Percentiles rank a stretch among this genome's conserved stretches.
phyloP scores from a whole-genome alignment of 2,329 filamentous ascomycete species.

The Penicillium sclerotiorum region DNA sequence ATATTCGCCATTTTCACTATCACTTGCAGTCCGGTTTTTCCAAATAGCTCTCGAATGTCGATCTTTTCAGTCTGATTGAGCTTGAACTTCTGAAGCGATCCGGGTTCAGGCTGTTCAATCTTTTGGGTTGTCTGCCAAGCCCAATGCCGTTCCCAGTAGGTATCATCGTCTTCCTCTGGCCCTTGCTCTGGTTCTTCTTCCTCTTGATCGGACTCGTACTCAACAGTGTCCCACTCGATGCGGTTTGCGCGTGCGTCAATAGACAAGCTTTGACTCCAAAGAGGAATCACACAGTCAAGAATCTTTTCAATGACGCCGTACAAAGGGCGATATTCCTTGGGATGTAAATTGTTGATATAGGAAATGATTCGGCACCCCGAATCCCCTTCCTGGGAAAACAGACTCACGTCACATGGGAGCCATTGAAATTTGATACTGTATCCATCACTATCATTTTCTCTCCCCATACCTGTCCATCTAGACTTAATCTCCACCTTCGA shows the following conservation, averaged over 20 bases:
- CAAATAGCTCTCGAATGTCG: slow-evolving; percentile 3
- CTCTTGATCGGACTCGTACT: neutral
- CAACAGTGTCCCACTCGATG: neutral
- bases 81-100: too few relatives aligned
- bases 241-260: slow-evolving; percentile 32
- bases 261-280: slow-evolving; percentile 1
- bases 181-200: slow-evolving; percentile 16
- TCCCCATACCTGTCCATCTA: too few relatives aligned
- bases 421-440: slow-evolving; percentile 48
- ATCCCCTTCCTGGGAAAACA: slow-evolving; percentile 12
- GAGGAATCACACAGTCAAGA: slow-evolving; percentile 43
- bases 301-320: slow-evolving; percentile 44
- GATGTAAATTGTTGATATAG: slow-evolving; percentile 52
- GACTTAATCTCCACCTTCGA: slow-evolving; percentile 12
- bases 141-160: too few relatives aligned
- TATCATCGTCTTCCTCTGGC: too few relatives aligned
- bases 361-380: slow-evolving; percentile 34
- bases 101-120: too few relatives aligned
- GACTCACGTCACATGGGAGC: slow-evolving; percentile 46
- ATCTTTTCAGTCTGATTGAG: too few relatives aligned
- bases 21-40: slow-evolving; percentile 21
- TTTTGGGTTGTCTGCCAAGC: too few relatives aligned
- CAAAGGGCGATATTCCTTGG: slow-evolving; percentile 32
- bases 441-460: neutral
- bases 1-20: slow-evolving; percentile 25